A percentile compares a stretch with the other conserved stretches of the same genome.
phyloP scores from a whole-genome alignment of 805 yeast species.

The Candida sakaeoensis region DNA sequence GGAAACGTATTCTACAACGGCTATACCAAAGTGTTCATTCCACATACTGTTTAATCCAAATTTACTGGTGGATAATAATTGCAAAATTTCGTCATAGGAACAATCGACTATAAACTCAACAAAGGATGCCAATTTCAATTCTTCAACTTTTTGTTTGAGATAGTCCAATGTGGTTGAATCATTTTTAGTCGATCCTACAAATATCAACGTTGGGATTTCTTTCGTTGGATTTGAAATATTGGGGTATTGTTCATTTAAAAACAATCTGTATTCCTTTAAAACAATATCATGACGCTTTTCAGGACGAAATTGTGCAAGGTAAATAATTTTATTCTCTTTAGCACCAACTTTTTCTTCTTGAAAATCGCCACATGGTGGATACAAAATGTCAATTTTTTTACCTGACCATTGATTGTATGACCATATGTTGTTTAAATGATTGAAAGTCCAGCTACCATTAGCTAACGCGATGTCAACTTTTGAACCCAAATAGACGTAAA shows the following conservation, averaged over 20 bases:
- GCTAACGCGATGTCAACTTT: slow-evolving; percentile 64
- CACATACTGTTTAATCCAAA: slow-evolving; percentile 96
- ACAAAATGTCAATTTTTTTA: slow-evolving; percentile 48
- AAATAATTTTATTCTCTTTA: slow-evolving; percentile 38
- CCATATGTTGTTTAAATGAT: slow-evolving; percentile 73
- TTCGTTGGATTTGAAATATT: slow-evolving; percentile 16
- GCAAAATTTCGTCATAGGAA: slow-evolving; percentile 58
- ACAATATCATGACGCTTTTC: slow-evolving; percentile 86
- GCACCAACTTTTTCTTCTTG: slow-evolving; percentile 44
- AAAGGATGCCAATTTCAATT: slow-evolving; percentile 23
- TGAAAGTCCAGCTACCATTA: slow-evolving; percentile 89
- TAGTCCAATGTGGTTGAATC: slow-evolving; percentile 60
- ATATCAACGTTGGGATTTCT: slow-evolving; percentile 52
- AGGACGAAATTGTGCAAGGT: slow-evolving; percentile 90
- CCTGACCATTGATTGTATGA: slow-evolving; percentile 24
- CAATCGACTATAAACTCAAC: slow-evolving; percentile 70
- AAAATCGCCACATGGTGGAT: slow-evolving; percentile 77
- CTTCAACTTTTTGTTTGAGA: slow-evolving; percentile 41
- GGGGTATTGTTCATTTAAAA: slow-evolving; percentile 26
- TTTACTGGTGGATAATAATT: slow-evolving; percentile 51
- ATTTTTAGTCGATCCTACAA: slow-evolving; percentile 71
- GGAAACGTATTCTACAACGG: slow-evolving; percentile 89
- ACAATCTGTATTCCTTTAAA: slow-evolving; percentile 58
- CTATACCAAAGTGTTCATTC: slow-evolving; percentile 99
- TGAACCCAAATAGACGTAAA: slow-evolving; percentile 65